Evolutionary conservation across 2,329 filamentous ascomycete species (phyloP).

Genomic region (Trichocomaceae sp.): DNA sequence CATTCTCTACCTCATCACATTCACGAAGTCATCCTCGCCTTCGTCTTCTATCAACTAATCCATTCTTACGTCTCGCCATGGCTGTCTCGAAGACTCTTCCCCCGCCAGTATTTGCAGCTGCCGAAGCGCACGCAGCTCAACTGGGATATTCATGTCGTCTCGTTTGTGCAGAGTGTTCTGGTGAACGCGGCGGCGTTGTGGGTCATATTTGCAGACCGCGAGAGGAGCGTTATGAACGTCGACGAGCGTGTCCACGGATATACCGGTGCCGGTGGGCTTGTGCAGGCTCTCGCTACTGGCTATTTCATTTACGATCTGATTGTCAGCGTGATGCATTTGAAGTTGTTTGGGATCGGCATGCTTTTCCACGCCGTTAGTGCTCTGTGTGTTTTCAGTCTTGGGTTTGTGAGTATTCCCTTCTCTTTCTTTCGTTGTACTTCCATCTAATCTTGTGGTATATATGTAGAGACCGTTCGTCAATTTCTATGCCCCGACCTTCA

Average conservation of each 20-base stretch:
- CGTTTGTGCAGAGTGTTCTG: constrained; percentile 52
- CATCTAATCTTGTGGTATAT: background rate
- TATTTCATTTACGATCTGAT: constrained; percentile 61
- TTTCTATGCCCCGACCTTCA: constrained; percentile 59
- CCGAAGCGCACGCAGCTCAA: constrained; percentile 53
- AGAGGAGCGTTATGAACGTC: constrained; percentile 48
- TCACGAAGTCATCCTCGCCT: constrained; percentile 55
- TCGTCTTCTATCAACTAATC: constrained; percentile 51
- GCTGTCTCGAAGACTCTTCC: constrained; percentile 49
- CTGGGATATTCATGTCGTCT: constrained; percentile 63
- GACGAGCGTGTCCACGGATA: constrained; percentile 56
- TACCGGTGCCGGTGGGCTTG: constrained; percentile 51
- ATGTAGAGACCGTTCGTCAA: constrained; percentile 57
- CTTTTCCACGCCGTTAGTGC: constrained; percentile 57
- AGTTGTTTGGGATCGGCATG: constrained; percentile 56
- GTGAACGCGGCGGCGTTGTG: constrained; percentile 53
- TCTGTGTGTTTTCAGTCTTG: constrained; percentile 54
- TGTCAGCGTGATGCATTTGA: constrained; percentile 49
- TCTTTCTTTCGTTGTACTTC: background rate
- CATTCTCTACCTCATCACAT: constrained; percentile 53
- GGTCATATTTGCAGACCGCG: constrained; percentile 51
- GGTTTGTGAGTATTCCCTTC: constrained; percentile 50
- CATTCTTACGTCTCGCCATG: constrained; percentile 49
- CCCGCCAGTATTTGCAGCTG: constrained; percentile 49
- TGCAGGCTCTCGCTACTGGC: constrained; percentile 55